A percentile compares a stretch with the other conserved stretches of the same genome.
phyloP scores from a whole-genome alignment of 306 rosid species.

The Quercus mongolica region DNA sequence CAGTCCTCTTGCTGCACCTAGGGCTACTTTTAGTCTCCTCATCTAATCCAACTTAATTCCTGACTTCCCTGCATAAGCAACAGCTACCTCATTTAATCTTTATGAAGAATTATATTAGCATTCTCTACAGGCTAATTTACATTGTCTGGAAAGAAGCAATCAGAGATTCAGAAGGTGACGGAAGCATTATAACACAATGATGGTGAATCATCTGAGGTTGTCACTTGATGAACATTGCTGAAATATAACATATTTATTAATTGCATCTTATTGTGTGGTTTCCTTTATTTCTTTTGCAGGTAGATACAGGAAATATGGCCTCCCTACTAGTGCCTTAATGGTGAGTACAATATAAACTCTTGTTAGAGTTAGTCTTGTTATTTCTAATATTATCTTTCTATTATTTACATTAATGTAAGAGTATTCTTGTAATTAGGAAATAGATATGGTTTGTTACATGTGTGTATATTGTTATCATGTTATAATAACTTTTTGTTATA shows the following conservation, averaged over 20 bases:
- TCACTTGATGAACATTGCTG: neutral
- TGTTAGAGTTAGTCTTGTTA: too few species aligned
- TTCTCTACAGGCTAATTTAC: neutral
- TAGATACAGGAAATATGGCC: neutral
- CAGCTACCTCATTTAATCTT: neutral
- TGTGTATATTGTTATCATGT: too few species aligned
- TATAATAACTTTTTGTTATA: too few species aligned
- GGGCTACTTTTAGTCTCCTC: conserved; percentile 33
- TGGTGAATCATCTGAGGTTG: neutral
- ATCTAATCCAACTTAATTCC: conserved; percentile 43
- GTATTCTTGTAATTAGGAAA: too few species aligned
- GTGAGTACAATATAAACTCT: neutral
- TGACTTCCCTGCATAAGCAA: conserved; percentile 26
- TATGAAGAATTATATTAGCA: neutral
- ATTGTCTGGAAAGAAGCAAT: neutral
- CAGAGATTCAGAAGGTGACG: neutral
- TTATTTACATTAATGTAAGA: too few species aligned
- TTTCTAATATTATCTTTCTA: too few species aligned
- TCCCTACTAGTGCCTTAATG: neutral
- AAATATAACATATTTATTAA: neutral
- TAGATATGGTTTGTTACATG: too few species aligned
- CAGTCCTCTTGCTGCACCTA: conserved; percentile 74
- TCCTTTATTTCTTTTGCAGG: neutral
- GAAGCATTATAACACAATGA: neutral
- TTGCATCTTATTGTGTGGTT: neutral